Percentiles rank a stretch among this genome's conserved stretches.
Evolutionary conservation across 495 filamentous ascomycete species (phyloP).

Genomic region (Daldinia concentrica): DNA sequence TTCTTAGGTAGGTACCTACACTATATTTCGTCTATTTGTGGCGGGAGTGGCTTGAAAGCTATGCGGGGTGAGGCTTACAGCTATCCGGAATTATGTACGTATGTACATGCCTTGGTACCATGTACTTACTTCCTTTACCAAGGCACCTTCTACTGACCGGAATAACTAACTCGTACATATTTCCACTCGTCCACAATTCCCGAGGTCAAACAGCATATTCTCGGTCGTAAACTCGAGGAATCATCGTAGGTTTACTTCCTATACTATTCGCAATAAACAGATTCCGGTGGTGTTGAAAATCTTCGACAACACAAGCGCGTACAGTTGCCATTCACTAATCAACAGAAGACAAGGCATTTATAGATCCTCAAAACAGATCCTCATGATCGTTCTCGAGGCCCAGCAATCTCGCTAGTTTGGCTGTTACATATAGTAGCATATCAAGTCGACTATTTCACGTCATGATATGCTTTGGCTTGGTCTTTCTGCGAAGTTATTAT

Average conservation of each 20-base stretch:
- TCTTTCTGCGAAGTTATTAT: not conserved
- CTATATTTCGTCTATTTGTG: conserved; percentile 7
- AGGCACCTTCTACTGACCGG: not conserved
- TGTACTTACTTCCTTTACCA: not conserved
- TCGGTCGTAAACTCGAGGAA: not conserved
- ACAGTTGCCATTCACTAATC: not conserved
- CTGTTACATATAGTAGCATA: not conserved
- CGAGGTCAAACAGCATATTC: conserved; percentile 2
- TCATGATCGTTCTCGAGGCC: not conserved
- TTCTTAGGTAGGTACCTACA: not conserved
- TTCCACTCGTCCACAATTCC: conserved; percentile 9
- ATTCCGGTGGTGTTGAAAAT: not conserved
- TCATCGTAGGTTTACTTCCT: not conserved
- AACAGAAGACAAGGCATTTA: not conserved
- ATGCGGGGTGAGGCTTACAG: conserved; percentile 4
- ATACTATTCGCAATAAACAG: not conserved
- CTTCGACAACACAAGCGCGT: not conserved
- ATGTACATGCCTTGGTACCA: too few species aligned
- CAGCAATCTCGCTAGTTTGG: not conserved
- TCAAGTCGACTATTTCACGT: not conserved
- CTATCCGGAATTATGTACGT: too few species aligned
- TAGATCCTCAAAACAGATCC: not conserved
- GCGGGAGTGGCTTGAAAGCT: conserved; percentile 1
- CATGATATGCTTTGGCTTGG: not conserved
- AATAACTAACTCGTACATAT: not conserved